Evolutionary conservation across 1,284 basidiomycete species (phyloP).

Genomic region (Leucoagaricus sp.): DNA sequence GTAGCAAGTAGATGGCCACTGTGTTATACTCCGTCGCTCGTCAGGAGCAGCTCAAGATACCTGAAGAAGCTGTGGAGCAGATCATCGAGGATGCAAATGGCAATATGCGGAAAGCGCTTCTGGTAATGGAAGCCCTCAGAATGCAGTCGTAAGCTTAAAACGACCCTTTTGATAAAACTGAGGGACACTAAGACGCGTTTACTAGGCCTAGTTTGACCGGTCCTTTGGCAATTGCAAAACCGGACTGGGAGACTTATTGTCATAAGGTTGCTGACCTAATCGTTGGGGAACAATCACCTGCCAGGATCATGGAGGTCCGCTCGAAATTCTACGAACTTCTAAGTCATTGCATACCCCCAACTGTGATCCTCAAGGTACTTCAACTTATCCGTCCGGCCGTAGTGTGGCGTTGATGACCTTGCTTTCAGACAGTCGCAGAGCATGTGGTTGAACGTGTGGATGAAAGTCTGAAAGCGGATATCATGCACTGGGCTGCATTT

Average conservation of each 20-base stretch:
- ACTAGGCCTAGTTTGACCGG: constrained; percentile 73
- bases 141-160: constrained; percentile 79
- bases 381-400: neutral
- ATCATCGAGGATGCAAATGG: constrained; percentile 86
- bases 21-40: constrained; percentile 85
- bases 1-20: constrained; percentile 63
- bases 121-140: constrained; percentile 93
- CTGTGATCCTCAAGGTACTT: constrained; percentile 83
- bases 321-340: constrained; percentile 94
- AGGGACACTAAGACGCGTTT: constrained; percentile 11
- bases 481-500: constrained; percentile 96
- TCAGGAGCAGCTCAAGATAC: constrained; percentile 81
- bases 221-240: constrained; percentile 83
- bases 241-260: constrained; percentile 99
- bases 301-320: constrained; percentile 89
- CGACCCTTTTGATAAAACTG: constrained; percentile 1
- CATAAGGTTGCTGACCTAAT: constrained; percentile 93
- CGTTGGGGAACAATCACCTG: constrained; percentile 91
- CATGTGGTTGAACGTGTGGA: constrained; percentile 86
- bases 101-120: constrained; percentile 93
- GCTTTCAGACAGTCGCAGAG: constrained; percentile 82
- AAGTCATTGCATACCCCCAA: constrained; percentile 97
- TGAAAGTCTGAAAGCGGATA: constrained; percentile 84
- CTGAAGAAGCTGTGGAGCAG: constrained; percentile 69
- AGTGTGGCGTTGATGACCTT: constrained; percentile 6